Conservation (phyloP, 805 yeast genomes). For the Candida germanica region DNA sequence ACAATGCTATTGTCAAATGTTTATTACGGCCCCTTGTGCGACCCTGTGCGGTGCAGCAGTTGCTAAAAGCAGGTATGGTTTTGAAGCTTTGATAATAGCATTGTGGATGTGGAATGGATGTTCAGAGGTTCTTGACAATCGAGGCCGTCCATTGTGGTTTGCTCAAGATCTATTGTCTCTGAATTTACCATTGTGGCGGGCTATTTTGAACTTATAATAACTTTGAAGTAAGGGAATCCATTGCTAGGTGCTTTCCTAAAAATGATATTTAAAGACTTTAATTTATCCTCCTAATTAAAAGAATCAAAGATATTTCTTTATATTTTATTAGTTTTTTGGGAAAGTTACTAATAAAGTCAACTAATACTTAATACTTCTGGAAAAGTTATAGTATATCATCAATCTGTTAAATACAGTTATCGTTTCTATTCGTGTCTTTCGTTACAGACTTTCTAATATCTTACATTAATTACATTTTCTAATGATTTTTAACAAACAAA, state of each 20-base stretch:
- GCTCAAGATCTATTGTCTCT: no score
- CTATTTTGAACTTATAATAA: no score
- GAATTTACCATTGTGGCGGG: no score
- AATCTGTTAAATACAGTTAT: background rate
- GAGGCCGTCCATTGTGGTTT: no score
- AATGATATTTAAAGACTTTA: background rate
- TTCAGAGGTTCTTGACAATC: no score
- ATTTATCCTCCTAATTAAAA: background rate
- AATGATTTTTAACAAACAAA: conserved; percentile 13
- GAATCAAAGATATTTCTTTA: background rate
- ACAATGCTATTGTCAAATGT: background rate
- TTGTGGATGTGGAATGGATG: no score
- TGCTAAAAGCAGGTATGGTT: background rate
- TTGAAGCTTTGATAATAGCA: no score
- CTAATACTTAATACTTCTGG: conserved; percentile 4
- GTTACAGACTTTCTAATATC: background rate
- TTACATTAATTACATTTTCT: background rate
- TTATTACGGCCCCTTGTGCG: background rate
- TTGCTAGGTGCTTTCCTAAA: background rate
- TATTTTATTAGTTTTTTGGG: conserved; percentile 7
- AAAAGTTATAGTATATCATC: conserved; percentile 3
- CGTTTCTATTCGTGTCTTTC: conserved; percentile 3
- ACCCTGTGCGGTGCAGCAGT: background rate
- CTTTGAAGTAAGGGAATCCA: no score
- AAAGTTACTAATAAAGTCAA: conserved; percentile 6